Evolutionary conservation across 768 basidiomycete genomes (phyloP).

Genomic region (Tricholoma furcatifolium): DNA sequence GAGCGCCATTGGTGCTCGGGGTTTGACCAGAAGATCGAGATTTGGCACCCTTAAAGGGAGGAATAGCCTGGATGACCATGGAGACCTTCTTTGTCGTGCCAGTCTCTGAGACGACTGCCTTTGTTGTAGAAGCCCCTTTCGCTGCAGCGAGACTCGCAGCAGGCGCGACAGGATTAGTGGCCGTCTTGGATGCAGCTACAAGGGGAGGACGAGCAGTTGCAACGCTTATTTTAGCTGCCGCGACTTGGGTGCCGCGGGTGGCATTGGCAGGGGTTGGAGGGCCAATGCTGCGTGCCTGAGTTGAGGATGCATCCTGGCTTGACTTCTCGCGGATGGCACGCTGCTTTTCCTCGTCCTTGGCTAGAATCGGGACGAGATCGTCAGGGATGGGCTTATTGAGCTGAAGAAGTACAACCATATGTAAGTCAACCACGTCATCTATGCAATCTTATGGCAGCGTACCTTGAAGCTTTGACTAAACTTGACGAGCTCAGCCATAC

Average conservation of each 20-base stretch:
- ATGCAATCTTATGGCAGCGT: constrained; percentile 11
- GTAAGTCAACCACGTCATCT: not conserved
- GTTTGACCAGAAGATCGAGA: constrained; percentile 25
- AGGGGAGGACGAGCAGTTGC: constrained; percentile 19
- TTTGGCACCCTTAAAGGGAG: constrained; percentile 79
- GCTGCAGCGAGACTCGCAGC: constrained; percentile 21
- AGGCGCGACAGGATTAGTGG: constrained; percentile 22
- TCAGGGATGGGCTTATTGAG: constrained; percentile 94
- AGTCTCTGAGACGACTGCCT: constrained; percentile 29
- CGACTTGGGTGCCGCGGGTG: constrained; percentile 39
- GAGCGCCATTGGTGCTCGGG: constrained; percentile 28
- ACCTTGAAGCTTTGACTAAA: constrained; percentile 97
- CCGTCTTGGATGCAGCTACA: constrained; percentile 23
- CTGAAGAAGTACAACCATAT: constrained; percentile 34
- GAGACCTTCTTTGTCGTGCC: constrained; percentile 39
- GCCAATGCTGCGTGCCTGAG: constrained; percentile 70
- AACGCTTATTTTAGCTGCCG: constrained; percentile 32
- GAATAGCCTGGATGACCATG: constrained; percentile 89
- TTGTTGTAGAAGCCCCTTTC: constrained; percentile 28
- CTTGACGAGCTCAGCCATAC: constrained; percentile 88
- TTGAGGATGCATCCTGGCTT: constrained; percentile 60
- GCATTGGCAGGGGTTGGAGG: constrained; percentile 52
- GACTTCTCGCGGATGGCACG: constrained; percentile 80
- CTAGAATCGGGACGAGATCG: constrained; percentile 87
- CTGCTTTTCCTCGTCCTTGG: constrained; percentile 93